Conservation (phyloP, 305 asterid genomes). For the Fraxinus nigra region DNA sequence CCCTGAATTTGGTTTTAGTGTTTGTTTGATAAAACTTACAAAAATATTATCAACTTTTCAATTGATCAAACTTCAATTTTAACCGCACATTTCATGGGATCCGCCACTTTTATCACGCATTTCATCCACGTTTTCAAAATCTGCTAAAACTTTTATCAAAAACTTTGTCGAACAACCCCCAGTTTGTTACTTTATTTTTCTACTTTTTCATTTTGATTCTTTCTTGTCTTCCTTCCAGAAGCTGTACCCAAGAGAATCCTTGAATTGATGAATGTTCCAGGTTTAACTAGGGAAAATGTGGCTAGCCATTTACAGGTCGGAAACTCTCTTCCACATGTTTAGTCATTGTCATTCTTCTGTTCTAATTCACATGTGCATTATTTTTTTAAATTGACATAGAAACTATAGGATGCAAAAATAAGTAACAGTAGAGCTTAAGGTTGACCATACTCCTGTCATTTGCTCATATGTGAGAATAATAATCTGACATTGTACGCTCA, state of each 20-base stretch:
- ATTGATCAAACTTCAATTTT: not conserved
- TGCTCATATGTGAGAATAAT: not conserved
- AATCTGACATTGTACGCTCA: not conserved
- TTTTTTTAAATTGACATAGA: not conserved
- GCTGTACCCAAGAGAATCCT: slow-evolving; percentile 88
- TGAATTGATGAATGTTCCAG: slow-evolving; percentile 85
- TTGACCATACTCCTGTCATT: not conserved
- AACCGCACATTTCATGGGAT: not conserved
- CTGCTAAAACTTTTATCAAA: too few species aligned
- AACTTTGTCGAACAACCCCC: not conserved
- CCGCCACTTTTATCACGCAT: not conserved
- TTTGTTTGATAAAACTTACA: not conserved
- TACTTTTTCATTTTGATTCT: slow-evolving; percentile 13
- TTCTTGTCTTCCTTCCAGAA: slow-evolving; percentile 43
- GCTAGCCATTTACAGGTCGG: slow-evolving; percentile 89
- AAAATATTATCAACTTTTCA: not conserved
- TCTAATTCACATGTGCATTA: not conserved
- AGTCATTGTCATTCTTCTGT: not conserved
- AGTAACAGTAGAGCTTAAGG: not conserved
- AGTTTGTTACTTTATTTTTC: not conserved
- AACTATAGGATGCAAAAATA: slow-evolving; percentile 1
- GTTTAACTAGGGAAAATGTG: slow-evolving; percentile 82
- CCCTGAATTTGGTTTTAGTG: not conserved
- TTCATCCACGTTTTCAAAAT: not conserved
- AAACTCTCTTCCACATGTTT: slow-evolving; percentile 14